Base-by-base conservation (phyloP, 164 flowering plant species). In the Dillenia turbinata region DNA sequence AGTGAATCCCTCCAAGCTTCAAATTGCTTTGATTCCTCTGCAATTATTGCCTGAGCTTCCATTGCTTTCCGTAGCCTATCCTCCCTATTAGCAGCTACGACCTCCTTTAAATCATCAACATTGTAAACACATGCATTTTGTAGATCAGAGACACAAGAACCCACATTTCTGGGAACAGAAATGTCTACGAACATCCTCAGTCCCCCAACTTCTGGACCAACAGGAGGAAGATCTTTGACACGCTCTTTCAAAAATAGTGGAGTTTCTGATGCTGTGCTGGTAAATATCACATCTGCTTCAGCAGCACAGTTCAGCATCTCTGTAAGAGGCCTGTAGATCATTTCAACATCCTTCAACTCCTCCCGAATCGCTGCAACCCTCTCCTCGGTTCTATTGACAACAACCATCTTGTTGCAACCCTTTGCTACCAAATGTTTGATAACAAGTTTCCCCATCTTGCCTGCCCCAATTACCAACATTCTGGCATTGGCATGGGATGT, bases 381-480 rank as follows among this genome's bases (percentile, higher is more conserved):
- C 59, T 88, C 97, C 78, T 89, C 96, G 19, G 81, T 75, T 67
- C 99, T 67, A 72, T 94, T 89, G 10, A 89, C 92, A 52, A 91
- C 97, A 49, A 89, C 92, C 85, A 94, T 84, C 64, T 79, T 83
- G 16, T 77, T 85, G 84, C 96, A 94, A 5, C 99, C 99, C 73
- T 94, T 94, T 44, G 97, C 84, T 5, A 78, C 96, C 80, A 94
- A 81, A 77, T 94, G 99, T 61, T 91, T 91, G 79, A 94, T 88
- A 65, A 94, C 99, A 64, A 94, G 97, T 75, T 91, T 94, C 12
- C 99, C 99, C 99, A 94, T 94, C 74, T 91, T 91, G 19, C 99
- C 99, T 46, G 99, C 97, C 50, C 97, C 99, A 67, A 89, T 76
- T 9, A 94, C 89, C 75, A 91, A 56, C 89, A 89, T 86, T 56